Base-by-base conservation (phyloP, 305 asterid genomes). In the Fraxinus platypoda region DNA sequence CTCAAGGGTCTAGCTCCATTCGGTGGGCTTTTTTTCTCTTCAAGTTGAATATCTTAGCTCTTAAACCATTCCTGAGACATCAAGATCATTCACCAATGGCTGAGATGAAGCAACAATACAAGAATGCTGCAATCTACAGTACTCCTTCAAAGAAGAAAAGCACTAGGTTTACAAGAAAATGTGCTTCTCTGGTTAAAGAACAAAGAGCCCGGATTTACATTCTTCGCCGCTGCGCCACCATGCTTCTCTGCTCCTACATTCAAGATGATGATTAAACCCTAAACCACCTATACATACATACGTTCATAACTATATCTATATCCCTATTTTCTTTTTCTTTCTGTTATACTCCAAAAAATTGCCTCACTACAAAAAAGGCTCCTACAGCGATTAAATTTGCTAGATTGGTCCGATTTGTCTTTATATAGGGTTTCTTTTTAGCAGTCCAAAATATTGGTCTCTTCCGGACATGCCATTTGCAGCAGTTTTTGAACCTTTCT, bases 201-300 rank as follows among this genome's bases (percentile, higher is more conserved):
- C 98, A 95, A 87, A 75, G 98, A n/a, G 97, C 95, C 8, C 64
- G 97, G 73, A 89, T 95, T 71, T 93, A 95, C 84, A 93, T 95
- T 25, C 88, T 95, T 79, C 95, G 98, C 19, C 95, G 98, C 2
- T 93, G 98, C 80, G 98, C 98, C 87, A 90, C 97, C 90, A 92
- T 93, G 95, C 91, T 95, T 62, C 88, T 89, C 30, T 91, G 98
- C 85, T 95, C 93, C 97, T 93, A 93, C 88, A 91, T 95, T 77
- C 95, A 92, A 64, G 97, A 93, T 82, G 98, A 95, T 52, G 97
- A 95, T 19, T 94, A 52, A 77, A 21, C 15, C 17, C 75, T 21
- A 30, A 64, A 43, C 76, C 41, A 62, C 43, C 43, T 34, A 41
- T 59, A 52, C 43, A 78, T 62, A n/a, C 4, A 35, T 62, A 23